phyloP scores from a whole-genome alignment of 1,284 basidiomycete species.

The Sanghuangporus sanghuang region DNA sequence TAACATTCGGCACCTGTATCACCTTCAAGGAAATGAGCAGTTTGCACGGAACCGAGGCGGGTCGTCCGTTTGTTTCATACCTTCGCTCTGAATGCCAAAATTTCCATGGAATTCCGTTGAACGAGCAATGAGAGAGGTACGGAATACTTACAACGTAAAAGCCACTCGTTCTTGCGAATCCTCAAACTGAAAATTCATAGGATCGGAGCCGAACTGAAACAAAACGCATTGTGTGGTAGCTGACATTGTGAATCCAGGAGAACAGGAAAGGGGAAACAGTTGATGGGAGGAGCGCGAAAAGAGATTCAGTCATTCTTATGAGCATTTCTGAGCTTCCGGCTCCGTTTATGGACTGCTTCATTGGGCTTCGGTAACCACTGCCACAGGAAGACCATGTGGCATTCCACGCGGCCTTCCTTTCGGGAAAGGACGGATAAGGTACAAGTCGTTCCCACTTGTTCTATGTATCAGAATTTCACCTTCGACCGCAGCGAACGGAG shows the following conservation, averaged over 20 bases:
- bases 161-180: slow-evolving; percentile 57
- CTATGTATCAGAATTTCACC: background rate
- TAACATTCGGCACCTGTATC: slow-evolving; percentile 44
- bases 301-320: background rate
- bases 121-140: slow-evolving; percentile 31
- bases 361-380: slow-evolving; percentile 3
- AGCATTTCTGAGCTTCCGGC: background rate
- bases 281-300: background rate
- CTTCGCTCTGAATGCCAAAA: background rate
- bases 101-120: slow-evolving; percentile 23
- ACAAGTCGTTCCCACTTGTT: background rate
- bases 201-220: slow-evolving; percentile 58
- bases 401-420: slow-evolving; percentile 7
- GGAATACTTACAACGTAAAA: slow-evolving; percentile 54
- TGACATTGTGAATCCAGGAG: slow-evolving; percentile 14
- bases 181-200: slow-evolving; percentile 53
- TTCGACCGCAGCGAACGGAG: background rate
- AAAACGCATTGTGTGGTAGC: slow-evolving; percentile 44
- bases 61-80: background rate
- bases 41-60: background rate
- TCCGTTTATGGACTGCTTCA: background rate
- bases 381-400: slow-evolving; percentile 11
- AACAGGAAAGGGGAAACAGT: background rate
- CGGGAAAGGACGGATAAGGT: slow-evolving; percentile 10
- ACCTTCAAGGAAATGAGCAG: background rate